phyloP scores from a whole-genome alignment of 2,329 filamentous ascomycete species.

The Sporothrix sp. region DNA sequence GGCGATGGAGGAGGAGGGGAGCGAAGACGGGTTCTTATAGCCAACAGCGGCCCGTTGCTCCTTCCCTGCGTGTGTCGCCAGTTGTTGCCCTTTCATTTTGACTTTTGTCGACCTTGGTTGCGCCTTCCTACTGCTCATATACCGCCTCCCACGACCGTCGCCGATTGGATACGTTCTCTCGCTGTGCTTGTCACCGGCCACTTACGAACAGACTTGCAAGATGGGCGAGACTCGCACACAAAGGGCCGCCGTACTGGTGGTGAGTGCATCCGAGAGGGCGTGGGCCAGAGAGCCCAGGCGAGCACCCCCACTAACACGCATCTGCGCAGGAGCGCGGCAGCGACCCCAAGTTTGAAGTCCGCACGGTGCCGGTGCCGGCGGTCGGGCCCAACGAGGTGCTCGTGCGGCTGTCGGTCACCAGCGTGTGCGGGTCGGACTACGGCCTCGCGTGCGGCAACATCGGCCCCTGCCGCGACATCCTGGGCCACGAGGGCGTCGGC shows the following conservation, averaged over 20 bases:
- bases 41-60: background rate
- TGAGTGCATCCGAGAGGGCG: constrained; percentile 1
- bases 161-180: too few species aligned
- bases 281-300: background rate
- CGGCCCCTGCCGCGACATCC: constrained; percentile 26
- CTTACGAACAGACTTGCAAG: too few species aligned
- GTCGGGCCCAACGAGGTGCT: too few species aligned
- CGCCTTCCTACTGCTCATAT: too few species aligned
- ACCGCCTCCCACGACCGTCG: too few species aligned
- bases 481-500: constrained; percentile 38
- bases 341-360: constrained; percentile 19
- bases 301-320: background rate
- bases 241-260: constrained; percentile 14
- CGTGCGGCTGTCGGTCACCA: constrained; percentile 21
- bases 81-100: background rate
- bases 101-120: background rate
- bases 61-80: background rate
- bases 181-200: too few species aligned
- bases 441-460: constrained; percentile 30
- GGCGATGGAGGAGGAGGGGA: background rate
- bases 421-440: constrained; percentile 32
- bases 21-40: background rate
- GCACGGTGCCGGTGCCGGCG: constrained; percentile 21
- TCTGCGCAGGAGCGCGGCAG: constrained; percentile 8
- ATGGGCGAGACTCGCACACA: constrained; percentile 2